phyloP scores from a whole-genome alignment of 2,329 filamentous ascomycete genomes.

The Neocatenulostroma microsporum region DNA sequence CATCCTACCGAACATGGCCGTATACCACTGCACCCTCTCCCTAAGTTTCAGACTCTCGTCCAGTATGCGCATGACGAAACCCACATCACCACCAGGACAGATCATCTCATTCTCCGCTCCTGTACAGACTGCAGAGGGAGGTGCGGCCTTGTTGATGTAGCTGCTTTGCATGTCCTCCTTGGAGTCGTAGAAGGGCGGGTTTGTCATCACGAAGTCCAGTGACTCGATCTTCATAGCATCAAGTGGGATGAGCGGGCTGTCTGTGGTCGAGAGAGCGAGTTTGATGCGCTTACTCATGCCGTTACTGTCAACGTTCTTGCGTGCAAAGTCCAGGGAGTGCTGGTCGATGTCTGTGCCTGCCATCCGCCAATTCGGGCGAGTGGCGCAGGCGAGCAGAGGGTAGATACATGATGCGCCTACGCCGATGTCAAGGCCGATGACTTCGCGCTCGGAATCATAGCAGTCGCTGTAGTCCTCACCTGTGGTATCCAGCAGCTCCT shows the following conservation, averaged over 20 bases:
- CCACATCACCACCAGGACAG: slow-evolving; percentile 60
- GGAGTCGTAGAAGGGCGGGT: slow-evolving; percentile 89
- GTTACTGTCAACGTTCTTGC: slow-evolving; percentile 61
- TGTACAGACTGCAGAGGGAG: slow-evolving; percentile 57
- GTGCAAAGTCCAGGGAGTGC: slow-evolving; percentile 59
- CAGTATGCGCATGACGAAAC: slow-evolving; percentile 65
- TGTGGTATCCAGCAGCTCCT: slow-evolving; percentile 68
- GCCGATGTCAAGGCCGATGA: slow-evolving; percentile 57
- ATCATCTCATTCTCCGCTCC: slow-evolving; percentile 83
- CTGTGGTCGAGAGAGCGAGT: slow-evolving; percentile 47
- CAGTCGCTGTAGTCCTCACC: slow-evolving; percentile 38
- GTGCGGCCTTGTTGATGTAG: slow-evolving; percentile 55
- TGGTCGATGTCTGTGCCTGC: slow-evolving; percentile 62
- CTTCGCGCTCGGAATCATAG: slow-evolving; percentile 45
- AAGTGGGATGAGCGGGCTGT: slow-evolving; percentile 54
- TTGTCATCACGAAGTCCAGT: slow-evolving; percentile 84
- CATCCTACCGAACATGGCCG: slow-evolving; percentile 79
- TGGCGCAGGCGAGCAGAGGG: slow-evolving; percentile 66
- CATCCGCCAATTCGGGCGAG: slow-evolving; percentile 57
- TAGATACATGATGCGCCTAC: slow-evolving; percentile 91
- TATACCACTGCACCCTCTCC: slow-evolving; percentile 73
- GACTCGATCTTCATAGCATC: slow-evolving; percentile 44
- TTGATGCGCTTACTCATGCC: slow-evolving; percentile 55
- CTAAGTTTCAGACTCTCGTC: slow-evolving; percentile 56
- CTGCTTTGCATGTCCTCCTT: slow-evolving; percentile 58